Evolutionary conservation across 192 early-diverging fungal genomes (phyloP).

Genomic region (Umbelopsis sp.): DNA sequence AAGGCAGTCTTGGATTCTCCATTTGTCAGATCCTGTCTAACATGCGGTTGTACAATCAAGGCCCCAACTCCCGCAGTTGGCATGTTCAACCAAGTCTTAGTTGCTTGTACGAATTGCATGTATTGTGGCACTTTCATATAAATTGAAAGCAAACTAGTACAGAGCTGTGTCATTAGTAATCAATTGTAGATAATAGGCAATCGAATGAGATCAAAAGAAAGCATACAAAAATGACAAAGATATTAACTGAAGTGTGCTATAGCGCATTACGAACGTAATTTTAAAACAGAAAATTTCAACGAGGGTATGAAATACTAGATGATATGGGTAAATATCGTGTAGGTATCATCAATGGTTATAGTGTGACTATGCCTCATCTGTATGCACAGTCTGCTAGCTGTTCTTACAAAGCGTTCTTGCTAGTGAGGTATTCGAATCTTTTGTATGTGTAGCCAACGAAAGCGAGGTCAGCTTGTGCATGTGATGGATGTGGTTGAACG

Average conservation of each 20-base stretch:
- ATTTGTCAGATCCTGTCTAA: neutral
- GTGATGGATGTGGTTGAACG: slow-evolving; percentile 16
- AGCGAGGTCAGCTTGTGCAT: slow-evolving; percentile 86
- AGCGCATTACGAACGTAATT: neutral
- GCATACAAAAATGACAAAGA: neutral
- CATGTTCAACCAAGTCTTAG: neutral
- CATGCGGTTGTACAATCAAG: neutral
- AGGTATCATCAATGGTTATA: neutral
- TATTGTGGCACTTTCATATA: neutral
- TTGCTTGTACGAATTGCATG: neutral
- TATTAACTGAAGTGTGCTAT: neutral
- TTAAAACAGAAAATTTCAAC: no score
- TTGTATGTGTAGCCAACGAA: slow-evolving; percentile 99
- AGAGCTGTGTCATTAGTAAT: neutral
- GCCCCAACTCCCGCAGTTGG: neutral
- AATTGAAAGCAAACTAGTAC: neutral
- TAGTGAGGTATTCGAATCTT: slow-evolving; percentile 82
- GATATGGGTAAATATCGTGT: neutral
- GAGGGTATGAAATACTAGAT: neutral
- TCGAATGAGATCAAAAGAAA: neutral
- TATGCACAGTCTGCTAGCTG: neutral
- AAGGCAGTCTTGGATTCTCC: neutral
- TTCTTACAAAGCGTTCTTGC: slow-evolving; percentile 65
- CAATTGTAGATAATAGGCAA: neutral
- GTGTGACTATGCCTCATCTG: neutral